Conservation (phyloP, 1,284 basidiomycete genomes). For the Ustilago xerochloae region DNA sequence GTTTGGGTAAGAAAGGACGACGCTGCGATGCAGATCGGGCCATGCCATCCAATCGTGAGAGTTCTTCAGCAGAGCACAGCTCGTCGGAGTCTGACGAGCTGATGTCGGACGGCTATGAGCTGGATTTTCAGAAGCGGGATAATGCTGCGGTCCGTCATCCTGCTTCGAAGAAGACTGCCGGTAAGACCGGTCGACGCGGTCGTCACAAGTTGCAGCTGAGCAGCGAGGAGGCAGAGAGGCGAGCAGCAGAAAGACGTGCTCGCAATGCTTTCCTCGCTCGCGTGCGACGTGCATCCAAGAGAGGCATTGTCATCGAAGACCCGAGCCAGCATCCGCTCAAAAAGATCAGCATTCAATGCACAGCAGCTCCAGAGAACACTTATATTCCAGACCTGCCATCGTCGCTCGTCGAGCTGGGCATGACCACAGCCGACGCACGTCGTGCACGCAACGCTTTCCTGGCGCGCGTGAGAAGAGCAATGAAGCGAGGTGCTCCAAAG, state of each 20-base stretch:
- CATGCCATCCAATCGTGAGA: constrained; percentile 15
- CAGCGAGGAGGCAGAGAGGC: constrained; percentile 27
- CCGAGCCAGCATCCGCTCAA: constrained; percentile 44
- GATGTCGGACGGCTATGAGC: constrained; percentile 9
- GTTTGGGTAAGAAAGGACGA: too few species aligned
- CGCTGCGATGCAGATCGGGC: too few species aligned
- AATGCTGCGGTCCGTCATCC: constrained; percentile 15
- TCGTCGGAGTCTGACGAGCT: constrained; percentile 21
- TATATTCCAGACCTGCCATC: constrained; percentile 56
- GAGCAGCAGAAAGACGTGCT: constrained; percentile 28
- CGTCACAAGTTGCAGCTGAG: constrained; percentile 34
- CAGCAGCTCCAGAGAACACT: constrained; percentile 42
- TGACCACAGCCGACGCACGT: constrained; percentile 50
- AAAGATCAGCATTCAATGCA: constrained; percentile 46
- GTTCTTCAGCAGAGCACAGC: too few species aligned
- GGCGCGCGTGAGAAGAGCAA: constrained; percentile 44
- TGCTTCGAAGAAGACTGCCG: constrained; percentile 14
- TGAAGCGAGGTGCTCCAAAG: constrained; percentile 46
- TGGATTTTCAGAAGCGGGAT: constrained; percentile 33
- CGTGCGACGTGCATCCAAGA: constrained; percentile 48
- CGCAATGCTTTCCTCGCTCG: constrained; percentile 51
- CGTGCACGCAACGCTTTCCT: constrained; percentile 53
- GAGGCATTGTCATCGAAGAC: constrained; percentile 43
- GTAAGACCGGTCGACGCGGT: constrained; percentile 24
- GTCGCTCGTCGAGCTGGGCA: constrained; percentile 43